Evolutionary conservation across 345 rosid genomes (phyloP), one percentile per base, ranked within the genome.

Genomic region (Sonneratia caseolaris): DNA sequence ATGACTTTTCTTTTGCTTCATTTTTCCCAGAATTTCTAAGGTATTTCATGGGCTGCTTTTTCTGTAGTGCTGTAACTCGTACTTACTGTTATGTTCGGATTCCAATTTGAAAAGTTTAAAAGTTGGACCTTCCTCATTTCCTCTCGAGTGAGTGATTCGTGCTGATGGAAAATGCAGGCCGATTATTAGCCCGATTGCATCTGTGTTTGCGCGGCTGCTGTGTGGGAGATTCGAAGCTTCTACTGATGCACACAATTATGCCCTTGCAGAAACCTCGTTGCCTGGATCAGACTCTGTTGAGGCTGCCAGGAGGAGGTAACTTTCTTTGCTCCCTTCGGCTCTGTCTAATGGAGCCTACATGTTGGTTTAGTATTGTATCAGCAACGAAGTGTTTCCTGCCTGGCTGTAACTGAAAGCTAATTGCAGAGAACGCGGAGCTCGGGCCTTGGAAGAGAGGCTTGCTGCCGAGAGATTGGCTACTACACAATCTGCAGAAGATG

Each of bases 401-500:
- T 66, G 53, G 38, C 42, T 7, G 13, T 68, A 49, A n/a, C 18
- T 68, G 10, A 51, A 14, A 64, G 5, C 13, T 55, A 22, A 65
- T 61, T 83, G 89, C 91, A 96, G 98, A 82, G 98, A 96, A 86
- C 87, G 96, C 76, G 99, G 98, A 43, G 98, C 98, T n/a, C 86
- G 97, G 72, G 98, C 99, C 12, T 79, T 92, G 64, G 99, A 92
- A 82, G 99, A 92, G 83, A 90, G 97, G 83, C 86, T 95, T 74
- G 95, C 87, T 64, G 75, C 97, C 35, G 98, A 91, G 85, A 84
- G 82, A 77, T 62, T 88, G 86, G 91, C 82, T 56, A 73, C 88
- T 65, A 71, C 84, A 64, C 78, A 61, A 72, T 81, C 81, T 71
- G 67, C 82, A 16, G 90, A 92, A 66, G 98, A 85, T 69, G 45